Conservation (phyloP, 2,329 filamentous ascomycete genomes). For the Diaporthe ampelina region DNA sequence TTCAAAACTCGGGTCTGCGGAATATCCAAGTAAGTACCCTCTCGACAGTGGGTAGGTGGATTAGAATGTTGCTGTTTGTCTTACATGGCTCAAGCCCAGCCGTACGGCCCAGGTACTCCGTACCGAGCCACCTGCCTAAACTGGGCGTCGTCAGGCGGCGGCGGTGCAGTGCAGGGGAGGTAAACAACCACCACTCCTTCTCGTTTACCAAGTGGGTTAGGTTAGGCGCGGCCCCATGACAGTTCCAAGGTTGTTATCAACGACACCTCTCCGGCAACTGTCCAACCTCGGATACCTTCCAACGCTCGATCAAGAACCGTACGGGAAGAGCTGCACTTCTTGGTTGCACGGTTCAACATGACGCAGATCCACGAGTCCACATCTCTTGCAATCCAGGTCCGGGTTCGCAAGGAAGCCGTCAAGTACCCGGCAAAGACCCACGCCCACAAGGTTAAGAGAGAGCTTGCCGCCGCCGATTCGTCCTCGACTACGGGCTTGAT, state of each 20-base stretch:
- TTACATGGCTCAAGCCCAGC: too few relatives aligned
- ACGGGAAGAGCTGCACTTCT: neutral
- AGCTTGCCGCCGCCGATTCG: conserved; percentile 57
- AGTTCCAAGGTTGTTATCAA: conserved; percentile 18
- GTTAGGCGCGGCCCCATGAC: neutral
- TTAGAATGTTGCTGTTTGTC: neutral
- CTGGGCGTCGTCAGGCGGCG: neutral
- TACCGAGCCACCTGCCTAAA: neutral
- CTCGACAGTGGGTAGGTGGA: too few relatives aligned
- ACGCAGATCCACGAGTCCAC: conserved; percentile 25
- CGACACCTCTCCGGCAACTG: conserved; percentile 9
- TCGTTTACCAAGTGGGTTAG: too few relatives aligned
- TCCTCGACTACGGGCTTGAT: conserved; percentile 57
- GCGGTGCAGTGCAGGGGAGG: neutral
- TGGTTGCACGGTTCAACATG: neutral
- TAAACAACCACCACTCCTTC: neutral
- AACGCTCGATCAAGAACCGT: neutral
- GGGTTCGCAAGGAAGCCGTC: conserved; percentile 29
- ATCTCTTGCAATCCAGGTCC: neutral
- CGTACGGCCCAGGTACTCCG: too few relatives aligned
- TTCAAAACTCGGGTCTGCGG: too few relatives aligned
- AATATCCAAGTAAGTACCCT: too few relatives aligned
- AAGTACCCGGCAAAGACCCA: conserved; percentile 64
- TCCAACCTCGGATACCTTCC: neutral
- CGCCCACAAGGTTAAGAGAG: conserved; percentile 67